Conservation (phyloP, 805 yeast species). For the Candida suzukii region DNA sequence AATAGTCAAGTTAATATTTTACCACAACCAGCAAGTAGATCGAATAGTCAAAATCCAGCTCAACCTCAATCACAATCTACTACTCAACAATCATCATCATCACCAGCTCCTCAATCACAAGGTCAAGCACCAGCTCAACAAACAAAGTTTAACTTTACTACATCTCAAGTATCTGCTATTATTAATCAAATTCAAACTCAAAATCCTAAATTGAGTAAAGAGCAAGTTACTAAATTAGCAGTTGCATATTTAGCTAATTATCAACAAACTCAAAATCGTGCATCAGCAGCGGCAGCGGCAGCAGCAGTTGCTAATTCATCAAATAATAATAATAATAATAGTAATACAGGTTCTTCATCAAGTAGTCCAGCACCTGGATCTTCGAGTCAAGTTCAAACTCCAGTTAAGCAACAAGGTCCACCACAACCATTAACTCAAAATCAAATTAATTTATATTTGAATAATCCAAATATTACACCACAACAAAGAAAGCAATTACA, state of each 20-base stretch:
- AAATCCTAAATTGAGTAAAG: constrained; percentile 55
- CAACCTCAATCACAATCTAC: not conserved
- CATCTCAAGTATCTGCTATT: constrained; percentile 60
- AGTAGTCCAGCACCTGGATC: constrained; percentile 17
- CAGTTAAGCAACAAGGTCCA: constrained; percentile 3
- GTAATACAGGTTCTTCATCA: no score
- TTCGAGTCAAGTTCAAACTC: not conserved
- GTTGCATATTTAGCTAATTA: constrained; percentile 54
- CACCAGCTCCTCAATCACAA: not conserved
- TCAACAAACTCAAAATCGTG: constrained; percentile 42
- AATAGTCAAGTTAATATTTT: not conserved
- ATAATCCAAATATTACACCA: constrained; percentile 33
- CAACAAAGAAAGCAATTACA: constrained; percentile 37
- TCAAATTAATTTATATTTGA: constrained; percentile 20
- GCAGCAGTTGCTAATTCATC: constrained; percentile 11
- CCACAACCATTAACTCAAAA: constrained; percentile 14
- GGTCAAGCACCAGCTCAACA: not conserved
- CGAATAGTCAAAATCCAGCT: not conserved
- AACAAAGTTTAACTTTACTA: constrained; percentile 33
- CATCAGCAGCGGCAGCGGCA: constrained; percentile 16
- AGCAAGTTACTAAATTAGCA: constrained; percentile 60
- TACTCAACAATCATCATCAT: not conserved
- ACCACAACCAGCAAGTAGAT: not conserved
- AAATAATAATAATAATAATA: no score
- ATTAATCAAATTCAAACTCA: constrained; percentile 59